phyloP scores from a whole-genome alignment of 768 basidiomycete species.

The Suillus subalutaceus region DNA sequence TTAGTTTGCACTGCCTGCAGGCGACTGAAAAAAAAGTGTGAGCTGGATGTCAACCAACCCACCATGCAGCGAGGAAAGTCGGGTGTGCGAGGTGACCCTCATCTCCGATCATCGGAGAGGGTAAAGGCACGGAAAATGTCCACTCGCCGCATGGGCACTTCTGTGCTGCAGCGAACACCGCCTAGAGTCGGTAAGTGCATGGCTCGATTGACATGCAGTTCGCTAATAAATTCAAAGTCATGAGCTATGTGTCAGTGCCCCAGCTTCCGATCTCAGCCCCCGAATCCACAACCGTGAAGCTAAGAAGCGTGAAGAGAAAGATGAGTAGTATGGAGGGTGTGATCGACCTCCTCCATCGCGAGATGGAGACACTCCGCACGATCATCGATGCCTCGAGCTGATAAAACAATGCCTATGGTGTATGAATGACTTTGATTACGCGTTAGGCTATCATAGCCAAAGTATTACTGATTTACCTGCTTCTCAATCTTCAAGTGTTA shows the following conservation, averaged over 20 bases:
- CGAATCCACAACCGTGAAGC: not conserved
- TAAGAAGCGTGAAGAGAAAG: not conserved
- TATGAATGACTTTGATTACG: not conserved
- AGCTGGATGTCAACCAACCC: not conserved
- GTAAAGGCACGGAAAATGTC: not conserved
- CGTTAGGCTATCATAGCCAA: not conserved
- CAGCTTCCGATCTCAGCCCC: not conserved
- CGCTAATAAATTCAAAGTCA: not conserved
- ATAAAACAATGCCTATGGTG: not conserved
- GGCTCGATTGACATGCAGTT: not conserved
- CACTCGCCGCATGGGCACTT: not conserved
- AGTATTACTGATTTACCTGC: not conserved
- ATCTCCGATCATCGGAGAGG: not conserved
- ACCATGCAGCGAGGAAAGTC: not conserved
- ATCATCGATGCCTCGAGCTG: not conserved
- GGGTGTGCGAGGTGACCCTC: not conserved
- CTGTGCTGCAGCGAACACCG: not conserved
- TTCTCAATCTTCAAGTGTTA: not conserved
- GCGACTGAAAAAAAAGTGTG: not conserved
- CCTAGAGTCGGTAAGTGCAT: not conserved
- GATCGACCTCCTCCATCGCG: not conserved
- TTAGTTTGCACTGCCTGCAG: not conserved
- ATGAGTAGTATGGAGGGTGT: not conserved
- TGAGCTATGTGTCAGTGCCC: slow-evolving; percentile 5
- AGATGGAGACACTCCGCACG: not conserved